These are phyloP conservation scores for Salmacisia buchloeana DNA, from an alignment of 1,284 basidiomycete species.

Conservation along the genomic window DNA sequence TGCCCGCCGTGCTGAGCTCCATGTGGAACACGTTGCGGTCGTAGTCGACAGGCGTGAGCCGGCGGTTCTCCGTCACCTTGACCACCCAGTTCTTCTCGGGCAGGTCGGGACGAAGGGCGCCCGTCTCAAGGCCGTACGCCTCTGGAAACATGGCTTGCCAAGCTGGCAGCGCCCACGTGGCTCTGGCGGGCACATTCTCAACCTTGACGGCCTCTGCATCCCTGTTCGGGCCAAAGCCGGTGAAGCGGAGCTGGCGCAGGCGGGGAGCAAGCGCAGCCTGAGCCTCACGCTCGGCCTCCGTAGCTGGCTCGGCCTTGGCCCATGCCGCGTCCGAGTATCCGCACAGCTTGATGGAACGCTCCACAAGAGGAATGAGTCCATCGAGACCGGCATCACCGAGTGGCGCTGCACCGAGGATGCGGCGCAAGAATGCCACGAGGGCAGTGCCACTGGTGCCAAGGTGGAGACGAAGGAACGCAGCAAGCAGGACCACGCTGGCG, in stretches of 20 bases:
- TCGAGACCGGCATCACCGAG: conserved; percentile 38
- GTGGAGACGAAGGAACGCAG: conserved; percentile 33
- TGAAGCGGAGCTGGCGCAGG: conserved; percentile 39
- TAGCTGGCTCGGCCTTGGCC: conserved; percentile 32
- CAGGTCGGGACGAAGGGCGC: conserved; percentile 66
- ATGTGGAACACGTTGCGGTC: conserved; percentile 99
- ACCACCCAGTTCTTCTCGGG: conserved; percentile 88
- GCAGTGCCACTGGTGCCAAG: conserved; percentile 23
- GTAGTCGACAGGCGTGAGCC: conserved; percentile 88
- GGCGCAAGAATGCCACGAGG: conserved; percentile 27
- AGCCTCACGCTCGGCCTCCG: conserved; percentile 36
- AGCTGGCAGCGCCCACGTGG: conserved; percentile 45
- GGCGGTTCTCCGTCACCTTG: conserved; percentile 86
- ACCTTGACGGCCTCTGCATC: conserved; percentile 29
- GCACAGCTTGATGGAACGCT: conserved; percentile 28
- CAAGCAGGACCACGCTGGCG: conserved; percentile 35
- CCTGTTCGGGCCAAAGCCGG: conserved; percentile 30
- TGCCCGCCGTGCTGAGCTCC: conserved; percentile 86
- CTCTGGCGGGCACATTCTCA: conserved; percentile 27
- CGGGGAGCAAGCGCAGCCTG: conserved; percentile 20
- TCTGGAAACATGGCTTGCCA: conserved; percentile 50
- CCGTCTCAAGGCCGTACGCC: conserved; percentile 39
- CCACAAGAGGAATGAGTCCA: conserved; percentile 32
- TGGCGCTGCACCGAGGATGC: conserved; percentile 38
- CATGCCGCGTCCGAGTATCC: conserved; percentile 30